phyloP scores from a whole-genome alignment of 2,329 filamentous ascomycete genomes.

The Aspergillus bombycis region DNA sequence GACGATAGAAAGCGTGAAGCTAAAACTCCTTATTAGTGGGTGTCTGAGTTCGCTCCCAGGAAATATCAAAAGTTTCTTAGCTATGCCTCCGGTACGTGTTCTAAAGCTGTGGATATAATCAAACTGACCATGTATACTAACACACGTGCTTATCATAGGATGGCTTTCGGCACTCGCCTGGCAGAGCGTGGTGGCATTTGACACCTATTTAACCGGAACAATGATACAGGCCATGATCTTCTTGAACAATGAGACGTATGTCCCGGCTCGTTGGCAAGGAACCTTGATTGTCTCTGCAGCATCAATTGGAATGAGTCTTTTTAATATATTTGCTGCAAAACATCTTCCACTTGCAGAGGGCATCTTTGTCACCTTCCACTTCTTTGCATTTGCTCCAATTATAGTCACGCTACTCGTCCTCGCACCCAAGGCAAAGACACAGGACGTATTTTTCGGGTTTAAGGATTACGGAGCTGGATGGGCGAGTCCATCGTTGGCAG shows the following conservation, averaged over 20 bases:
- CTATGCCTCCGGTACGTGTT: not conserved
- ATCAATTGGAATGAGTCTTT: not conserved
- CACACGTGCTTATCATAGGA: not conserved
- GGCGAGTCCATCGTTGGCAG: not conserved
- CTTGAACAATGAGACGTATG: not conserved
- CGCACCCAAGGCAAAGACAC: not conserved
- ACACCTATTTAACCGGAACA: not conserved
- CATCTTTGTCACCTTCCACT: slow-evolving; percentile 7
- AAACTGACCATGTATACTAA: not conserved
- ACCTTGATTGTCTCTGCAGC: not conserved
- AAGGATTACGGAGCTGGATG: slow-evolving; percentile 4
- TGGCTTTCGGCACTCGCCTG: slow-evolving; percentile 5
- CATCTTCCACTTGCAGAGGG: slow-evolving; percentile 3
- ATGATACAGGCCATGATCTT: not conserved
- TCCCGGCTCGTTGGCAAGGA: slow-evolving; percentile 2
- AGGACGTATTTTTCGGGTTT: slow-evolving; percentile 4
- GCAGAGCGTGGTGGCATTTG: not conserved
- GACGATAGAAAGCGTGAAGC: not conserved
- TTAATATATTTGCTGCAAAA: slow-evolving; percentile 6
- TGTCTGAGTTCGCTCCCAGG: slow-evolving; percentile 5
- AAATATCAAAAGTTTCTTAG: slow-evolving; percentile 5
- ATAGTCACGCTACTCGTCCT: slow-evolving; percentile 2
- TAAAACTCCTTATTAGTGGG: not conserved
- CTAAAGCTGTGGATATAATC: rapidly evolving
- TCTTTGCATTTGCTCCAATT: slow-evolving; percentile 1